A percentile compares a stretch with the other conserved stretches of the same genome.
These are phyloP conservation scores for Trapa incisa DNA, from an alignment of 345 rosid species.

Conservation along the genomic window DNA sequence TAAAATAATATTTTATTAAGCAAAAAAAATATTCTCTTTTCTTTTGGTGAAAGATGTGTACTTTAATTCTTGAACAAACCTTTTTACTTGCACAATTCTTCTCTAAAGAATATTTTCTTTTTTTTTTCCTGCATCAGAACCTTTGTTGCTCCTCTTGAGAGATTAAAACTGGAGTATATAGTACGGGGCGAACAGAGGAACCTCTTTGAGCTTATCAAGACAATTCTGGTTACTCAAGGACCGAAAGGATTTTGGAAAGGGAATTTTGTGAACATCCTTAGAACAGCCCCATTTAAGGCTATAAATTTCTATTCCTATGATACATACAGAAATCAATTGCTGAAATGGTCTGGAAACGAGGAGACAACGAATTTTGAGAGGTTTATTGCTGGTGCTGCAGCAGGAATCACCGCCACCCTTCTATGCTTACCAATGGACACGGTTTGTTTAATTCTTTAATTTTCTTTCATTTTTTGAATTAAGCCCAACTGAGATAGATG, in stretches of 20 bases:
- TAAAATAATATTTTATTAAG: too few species aligned
- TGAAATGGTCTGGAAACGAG: slow-evolving; percentile 50
- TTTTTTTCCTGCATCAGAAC: slow-evolving; percentile 37
- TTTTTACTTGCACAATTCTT: neutral
- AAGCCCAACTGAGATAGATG: neutral
- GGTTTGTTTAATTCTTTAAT: slow-evolving; percentile 34
- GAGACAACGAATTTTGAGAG: slow-evolving; percentile 80
- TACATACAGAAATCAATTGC: slow-evolving; percentile 55
- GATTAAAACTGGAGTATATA: slow-evolving; percentile 77
- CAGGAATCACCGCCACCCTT: slow-evolving; percentile 83
- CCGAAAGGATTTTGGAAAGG: slow-evolving; percentile 92
- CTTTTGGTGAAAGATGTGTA: too few species aligned
- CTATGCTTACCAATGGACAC: slow-evolving; percentile 94
- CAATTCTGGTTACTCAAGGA: slow-evolving; percentile 55
- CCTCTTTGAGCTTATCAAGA: slow-evolving; percentile 46
- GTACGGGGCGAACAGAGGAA: slow-evolving; percentile 69
- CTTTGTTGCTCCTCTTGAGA: slow-evolving; percentile 79
- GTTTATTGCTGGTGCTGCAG: slow-evolving; percentile 86
- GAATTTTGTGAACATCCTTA: slow-evolving; percentile 75
- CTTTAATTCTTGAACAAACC: neutral
- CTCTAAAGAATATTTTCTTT: neutral
- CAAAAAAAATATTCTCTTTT: neutral
- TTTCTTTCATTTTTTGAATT: neutral
- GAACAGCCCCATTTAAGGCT: slow-evolving; percentile 94
- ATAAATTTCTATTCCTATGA: slow-evolving; percentile 91